A percentile compares a stretch with the other conserved stretches of the same genome.
Conservation (phyloP, 331 rosid species). For the Spiraea crenata region DNA sequence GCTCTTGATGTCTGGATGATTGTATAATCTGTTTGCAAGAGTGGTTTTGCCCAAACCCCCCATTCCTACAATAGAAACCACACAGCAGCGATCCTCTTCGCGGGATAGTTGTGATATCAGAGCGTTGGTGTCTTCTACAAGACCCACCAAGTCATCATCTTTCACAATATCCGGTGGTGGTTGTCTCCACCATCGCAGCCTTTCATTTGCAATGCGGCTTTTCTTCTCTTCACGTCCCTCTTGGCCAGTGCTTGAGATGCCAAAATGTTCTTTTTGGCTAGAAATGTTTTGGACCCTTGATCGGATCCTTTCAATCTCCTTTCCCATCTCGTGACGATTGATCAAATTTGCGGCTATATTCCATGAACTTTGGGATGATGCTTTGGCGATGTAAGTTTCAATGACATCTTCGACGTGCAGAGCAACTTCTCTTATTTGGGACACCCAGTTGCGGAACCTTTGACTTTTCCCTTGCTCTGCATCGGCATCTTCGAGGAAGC, state of each 20-base stretch:
- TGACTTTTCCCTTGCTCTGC: not conserved
- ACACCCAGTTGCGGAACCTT: not conserved
- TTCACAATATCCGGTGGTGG: not conserved
- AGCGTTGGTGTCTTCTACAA: not conserved
- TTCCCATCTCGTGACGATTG: not conserved
- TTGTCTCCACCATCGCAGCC: not conserved
- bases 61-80: slow-evolving; percentile 9
- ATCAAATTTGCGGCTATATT: not conserved
- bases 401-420: not conserved
- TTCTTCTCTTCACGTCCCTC: not conserved
- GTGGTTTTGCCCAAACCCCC: not conserved
- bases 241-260: not conserved
- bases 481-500: not conserved
- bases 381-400: not conserved
- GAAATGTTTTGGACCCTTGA: not conserved
- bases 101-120: not conserved
- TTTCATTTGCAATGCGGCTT: not conserved
- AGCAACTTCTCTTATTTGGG: not conserved
- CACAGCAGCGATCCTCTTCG: not conserved
- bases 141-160: not conserved
- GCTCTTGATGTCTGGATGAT: too few relatives aligned
- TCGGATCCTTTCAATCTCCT: not conserved
- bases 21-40: too few relatives aligned
- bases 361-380: not conserved
- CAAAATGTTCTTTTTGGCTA: not conserved